phyloP scores from a whole-genome alignment of 2,329 filamentous ascomycete genomes.

The Pseudocercospora vitis region DNA sequence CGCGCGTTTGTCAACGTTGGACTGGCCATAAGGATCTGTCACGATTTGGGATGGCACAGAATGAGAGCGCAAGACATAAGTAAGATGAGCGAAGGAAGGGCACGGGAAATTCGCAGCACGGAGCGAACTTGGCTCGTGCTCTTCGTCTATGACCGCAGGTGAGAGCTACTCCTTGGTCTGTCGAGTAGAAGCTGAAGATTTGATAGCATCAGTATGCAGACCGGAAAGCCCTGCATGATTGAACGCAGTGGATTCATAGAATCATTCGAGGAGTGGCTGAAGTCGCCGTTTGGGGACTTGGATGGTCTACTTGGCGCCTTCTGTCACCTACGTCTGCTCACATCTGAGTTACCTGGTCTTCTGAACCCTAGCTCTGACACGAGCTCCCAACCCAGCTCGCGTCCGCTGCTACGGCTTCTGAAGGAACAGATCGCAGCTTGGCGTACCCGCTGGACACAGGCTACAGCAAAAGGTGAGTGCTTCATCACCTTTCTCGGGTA shows the following conservation, averaged over 20 bases:
- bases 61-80: conserved; percentile 15
- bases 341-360: conserved; percentile 39
- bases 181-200: background rate
- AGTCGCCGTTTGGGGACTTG: conserved; percentile 35
- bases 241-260: conserved; percentile 42
- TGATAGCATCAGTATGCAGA: conserved; percentile 43
- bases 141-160: conserved; percentile 46
- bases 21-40: conserved; percentile 44
- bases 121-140: conserved; percentile 44
- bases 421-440: background rate
- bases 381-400: background rate
- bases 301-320: conserved; percentile 43
- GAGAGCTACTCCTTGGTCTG: conserved; percentile 8
- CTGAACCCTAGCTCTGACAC: conserved; percentile 17
- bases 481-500: background rate
- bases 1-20: conserved; percentile 44
- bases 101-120: conserved; percentile 38
- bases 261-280: conserved; percentile 41
- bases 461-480: background rate
- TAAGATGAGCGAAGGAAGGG: conserved; percentile 11
- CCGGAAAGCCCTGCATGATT: conserved; percentile 48
- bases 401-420: conserved; percentile 3
- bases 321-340: conserved; percentile 40
- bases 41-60: conserved; percentile 44
- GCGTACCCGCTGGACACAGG: conserved; percentile 1